Evolutionary conservation across 1,139 yeast species (phyloP), one percentile per base, ranked within the genome.

Genomic region (Wickerhamomyces sp.): DNA sequence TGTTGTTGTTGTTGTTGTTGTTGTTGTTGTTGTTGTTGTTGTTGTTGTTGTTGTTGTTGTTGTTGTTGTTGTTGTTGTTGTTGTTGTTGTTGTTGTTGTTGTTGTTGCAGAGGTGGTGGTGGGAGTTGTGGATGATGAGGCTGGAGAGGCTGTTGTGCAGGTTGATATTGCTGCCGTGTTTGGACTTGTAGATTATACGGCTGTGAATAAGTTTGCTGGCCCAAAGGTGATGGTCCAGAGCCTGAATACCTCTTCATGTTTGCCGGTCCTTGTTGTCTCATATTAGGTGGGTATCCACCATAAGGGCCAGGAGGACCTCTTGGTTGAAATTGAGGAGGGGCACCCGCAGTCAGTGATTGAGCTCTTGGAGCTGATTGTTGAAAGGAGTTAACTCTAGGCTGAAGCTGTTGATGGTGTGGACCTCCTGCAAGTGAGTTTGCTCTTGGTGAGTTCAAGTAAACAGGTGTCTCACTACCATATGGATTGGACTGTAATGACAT

Each of bases 401-500:
- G 40, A 33, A 32, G 41, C 27, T 40, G 36, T 45, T 50, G 30
- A 44, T 51, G 15, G 45, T 49, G 37, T 26, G 45, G 38, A 43
- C 33, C 41, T 36, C 34, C 41, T 36, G 27, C 39, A 9, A 43
- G 18, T 9, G 45, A 42, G 27, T 39, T 36, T 3, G 48, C 37
- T 27, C 47, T 43, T 10, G 48, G 44, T 26, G 10, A 10, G 14
- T 7, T 10, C 40, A 37, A 14, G 18, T 14, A 10, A 38, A 54
- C 47, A 40, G 56, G 43, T 10, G 31, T 29, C 23, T 44, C 53
- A 10, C 34, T 34, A 5, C 41, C 44, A n/a, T 40, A 45, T 8
- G 39, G 14, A 36, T 52, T 54, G 3, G 58, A 59, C 53, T 75
- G 79, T 45, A 81, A 61, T 26, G 86, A 78, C 84, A 79, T 79